Base-by-base conservation (phyloP, 768 basidiomycete species). In the Amanita rubescens region DNA sequence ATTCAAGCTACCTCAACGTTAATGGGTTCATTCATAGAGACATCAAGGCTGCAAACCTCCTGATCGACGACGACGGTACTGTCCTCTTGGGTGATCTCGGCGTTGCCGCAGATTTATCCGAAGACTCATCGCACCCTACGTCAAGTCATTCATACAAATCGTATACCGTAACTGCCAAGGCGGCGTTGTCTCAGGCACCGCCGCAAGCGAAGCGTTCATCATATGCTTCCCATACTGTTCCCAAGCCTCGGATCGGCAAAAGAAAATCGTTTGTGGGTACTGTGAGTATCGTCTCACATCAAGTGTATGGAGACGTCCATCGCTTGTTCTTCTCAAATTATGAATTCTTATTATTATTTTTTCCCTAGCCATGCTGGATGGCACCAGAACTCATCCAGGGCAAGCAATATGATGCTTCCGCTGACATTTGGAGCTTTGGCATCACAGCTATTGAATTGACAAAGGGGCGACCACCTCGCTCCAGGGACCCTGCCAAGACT, bases 391-490 rank as follows among this genome's bases (percentile, higher is more conserved):
- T 96, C 20, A 89, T 97, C 44, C 79, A 87, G 59, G 88, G 92
- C 47, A 79, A 79, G 59, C 80, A 81, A 52, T 95, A 94, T 65
- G 92, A 94, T 63, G 78, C 83, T 11, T 80, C 84, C 58, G 91
- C 91, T 17, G 94, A 97, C 63, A 94, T 97, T 54, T 97, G 94
- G 93, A 93, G 90, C 54, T 89, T 96, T 65, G 94, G 91, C 11
- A 94, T 97, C 55, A 95, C 93, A n/a, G 87, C 93, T 14, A 71
- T 96, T 43, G 94, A 96, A 65, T 75, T 97, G 30, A 78, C 90
- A 0, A 85, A 90, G 62, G 94, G 94, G 0, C 81, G 85, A 5
- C 90, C 93, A 1, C 94, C 94, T n/a, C 74, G 83, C 54, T 87
- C 86, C 14, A 78, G 85, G 57, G 85, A 89, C 61, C 75, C 84